phyloP scores from a whole-genome alignment of 1,284 basidiomycete genomes.

The Mycena citricolor region DNA sequence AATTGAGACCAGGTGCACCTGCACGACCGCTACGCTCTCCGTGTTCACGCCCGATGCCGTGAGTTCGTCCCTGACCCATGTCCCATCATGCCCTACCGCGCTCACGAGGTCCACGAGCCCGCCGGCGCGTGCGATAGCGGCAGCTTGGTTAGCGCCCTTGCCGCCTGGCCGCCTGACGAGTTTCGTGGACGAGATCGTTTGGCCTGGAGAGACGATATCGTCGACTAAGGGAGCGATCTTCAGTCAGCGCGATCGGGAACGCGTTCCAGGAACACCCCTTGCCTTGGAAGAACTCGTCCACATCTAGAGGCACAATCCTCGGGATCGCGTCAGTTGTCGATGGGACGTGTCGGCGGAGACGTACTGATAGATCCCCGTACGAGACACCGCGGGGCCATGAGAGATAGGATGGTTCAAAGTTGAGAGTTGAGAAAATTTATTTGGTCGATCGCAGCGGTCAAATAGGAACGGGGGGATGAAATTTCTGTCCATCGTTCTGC shows the following conservation, averaged over 20 bases:
- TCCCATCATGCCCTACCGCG: constrained; percentile 49
- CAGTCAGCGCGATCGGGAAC: neutral
- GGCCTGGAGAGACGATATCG: constrained; percentile 50
- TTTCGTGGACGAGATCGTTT: constrained; percentile 52
- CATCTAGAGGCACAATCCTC: constrained; percentile 35
- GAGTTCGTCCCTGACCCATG: constrained; percentile 44
- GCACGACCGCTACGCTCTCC: constrained; percentile 35
- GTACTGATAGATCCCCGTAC: constrained; percentile 57
- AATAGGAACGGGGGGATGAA: no score
- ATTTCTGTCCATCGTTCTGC: no score
- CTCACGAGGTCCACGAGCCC: constrained; percentile 46
- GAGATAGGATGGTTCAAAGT: no score
- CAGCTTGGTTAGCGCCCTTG: constrained; percentile 62
- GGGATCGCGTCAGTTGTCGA: neutral
- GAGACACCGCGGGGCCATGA: constrained; percentile 34
- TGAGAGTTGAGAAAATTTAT: no score
- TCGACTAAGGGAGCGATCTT: constrained; percentile 41
- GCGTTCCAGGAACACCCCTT: constrained; percentile 9
- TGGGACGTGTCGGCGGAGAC: constrained; percentile 23
- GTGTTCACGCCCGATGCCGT: constrained; percentile 40
- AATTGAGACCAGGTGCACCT: constrained; percentile 33
- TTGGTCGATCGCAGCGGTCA: no score
- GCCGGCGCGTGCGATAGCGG: constrained; percentile 51
- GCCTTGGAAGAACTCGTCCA: constrained; percentile 62
- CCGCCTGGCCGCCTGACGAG: constrained; percentile 52